Conservation (phyloP, 768 basidiomycete genomes). For the Tubosaeta brunneosetosa region DNA sequence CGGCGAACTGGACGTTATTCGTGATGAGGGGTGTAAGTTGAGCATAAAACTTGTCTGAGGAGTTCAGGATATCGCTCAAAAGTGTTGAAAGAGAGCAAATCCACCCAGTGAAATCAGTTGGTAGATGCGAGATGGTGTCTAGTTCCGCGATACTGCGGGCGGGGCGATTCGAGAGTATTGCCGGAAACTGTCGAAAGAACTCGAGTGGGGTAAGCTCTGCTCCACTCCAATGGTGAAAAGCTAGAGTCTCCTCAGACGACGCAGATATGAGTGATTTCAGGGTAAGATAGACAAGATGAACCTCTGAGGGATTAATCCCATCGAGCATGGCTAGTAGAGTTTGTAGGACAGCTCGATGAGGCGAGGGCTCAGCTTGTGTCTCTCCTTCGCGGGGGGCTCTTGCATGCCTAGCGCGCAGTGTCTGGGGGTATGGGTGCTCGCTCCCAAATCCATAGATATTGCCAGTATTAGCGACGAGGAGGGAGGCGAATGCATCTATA, state of each 20-base stretch:
- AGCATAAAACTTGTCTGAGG: conserved; percentile 57
- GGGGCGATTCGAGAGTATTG: conserved; percentile 30
- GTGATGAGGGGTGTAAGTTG: conserved; percentile 59
- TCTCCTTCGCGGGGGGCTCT: conserved; percentile 13
- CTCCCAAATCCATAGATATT: conserved; percentile 56
- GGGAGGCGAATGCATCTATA: conserved; percentile 63
- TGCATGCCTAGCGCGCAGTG: conserved; percentile 38
- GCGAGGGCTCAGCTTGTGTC: conserved; percentile 22
- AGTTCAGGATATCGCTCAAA: conserved; percentile 55
- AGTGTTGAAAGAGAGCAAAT: conserved; percentile 52
- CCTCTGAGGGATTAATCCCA: conserved; percentile 42
- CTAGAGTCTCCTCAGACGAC: conserved; percentile 27
- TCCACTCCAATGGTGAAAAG: conserved; percentile 30
- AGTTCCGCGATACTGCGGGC: conserved; percentile 36
- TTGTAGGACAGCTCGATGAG: conserved; percentile 49
- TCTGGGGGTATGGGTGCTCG: conserved; percentile 42
- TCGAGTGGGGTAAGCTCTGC: conserved; percentile 44
- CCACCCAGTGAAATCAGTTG: conserved; percentile 58
- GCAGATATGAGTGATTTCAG: conserved; percentile 54
- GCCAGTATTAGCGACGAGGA: conserved; percentile 58
- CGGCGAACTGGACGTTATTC: conserved; percentile 53
- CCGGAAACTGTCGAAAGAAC: conserved; percentile 45
- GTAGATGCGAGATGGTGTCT: conserved; percentile 32
- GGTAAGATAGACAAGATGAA: conserved; percentile 58
- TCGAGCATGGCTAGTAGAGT: conserved; percentile 58